Evolutionary conservation across 2,329 filamentous ascomycete genomes (phyloP), one percentile per base, ranked within the genome.

Genomic region (Allantophomopsis lycopodina): DNA sequence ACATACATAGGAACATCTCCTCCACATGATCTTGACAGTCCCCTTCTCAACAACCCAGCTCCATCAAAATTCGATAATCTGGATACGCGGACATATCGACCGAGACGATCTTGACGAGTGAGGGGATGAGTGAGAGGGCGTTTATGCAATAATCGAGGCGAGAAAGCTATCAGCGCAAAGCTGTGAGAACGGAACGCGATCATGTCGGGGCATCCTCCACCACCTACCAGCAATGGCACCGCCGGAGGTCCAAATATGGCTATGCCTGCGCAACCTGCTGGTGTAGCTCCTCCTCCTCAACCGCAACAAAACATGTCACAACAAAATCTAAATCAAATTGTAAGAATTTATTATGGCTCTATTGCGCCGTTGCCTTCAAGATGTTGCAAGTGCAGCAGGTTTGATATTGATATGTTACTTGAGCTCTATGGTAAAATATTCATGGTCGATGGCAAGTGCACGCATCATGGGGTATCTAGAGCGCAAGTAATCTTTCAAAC

Each of bases 321-420:
- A 46, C 85, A 93, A 53, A 94, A 95, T 55, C 61, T 95, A 2
- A 96, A 96, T 53, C 87, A 94, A 51, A 96, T 96, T 60, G 89
- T 95, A 71, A 73, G 88, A 17, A 12, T 38, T 38, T 21, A 32
- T 21, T 38, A 38, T 41, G 33, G 30, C 28, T 32, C 23, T 10
- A 10, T 10, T 28, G 11, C 10, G 23, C 23, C 8, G 10, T 10
- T 12, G 10, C 23, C 11, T 28, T 28, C 23, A 28, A 28, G 23
- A 10, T 8, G 11, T 28, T 28, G 10, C 23, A 28, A 28, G 10
- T 10, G 23, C 23, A 10, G 8, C 18, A 8, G 23, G 23, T 28
- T n/a, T 28, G 23, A 28, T 28, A 8, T 12, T 28, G 8, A 6
- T 28, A 28, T 28, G 8, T 28, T 10, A 12, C 23, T 8, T 28